Evolutionary conservation across 192 early-diverging fungal genomes (phyloP).

Genomic region (Umbelopsis ramanniana): DNA sequence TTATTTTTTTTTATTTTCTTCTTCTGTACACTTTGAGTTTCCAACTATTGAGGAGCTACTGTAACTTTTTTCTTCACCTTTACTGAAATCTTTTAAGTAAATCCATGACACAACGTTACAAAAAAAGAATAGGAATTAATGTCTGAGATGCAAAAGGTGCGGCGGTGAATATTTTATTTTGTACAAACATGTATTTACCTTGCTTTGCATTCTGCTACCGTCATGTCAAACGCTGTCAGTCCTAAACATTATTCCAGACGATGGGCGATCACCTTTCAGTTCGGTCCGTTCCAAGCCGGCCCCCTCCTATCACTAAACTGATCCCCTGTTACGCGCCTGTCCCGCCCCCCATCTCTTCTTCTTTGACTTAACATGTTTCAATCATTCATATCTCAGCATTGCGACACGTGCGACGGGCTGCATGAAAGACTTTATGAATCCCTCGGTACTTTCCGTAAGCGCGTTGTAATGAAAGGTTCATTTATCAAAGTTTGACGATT

Average conservation of each 20-base stretch:
- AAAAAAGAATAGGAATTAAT: neutral
- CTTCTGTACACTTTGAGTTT: conserved; percentile 15
- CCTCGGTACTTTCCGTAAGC: no score
- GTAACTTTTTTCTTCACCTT: conserved; percentile 9
- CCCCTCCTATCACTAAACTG: neutral
- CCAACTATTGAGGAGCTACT: conserved; percentile 9
- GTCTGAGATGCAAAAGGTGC: neutral
- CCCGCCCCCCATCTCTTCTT: neutral
- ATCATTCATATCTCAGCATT: neutral
- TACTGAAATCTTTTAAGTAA: neutral
- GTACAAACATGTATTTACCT: neutral
- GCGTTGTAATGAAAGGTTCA: no score
- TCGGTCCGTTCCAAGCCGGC: neutral
- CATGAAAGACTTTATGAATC: no score
- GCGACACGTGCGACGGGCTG: neutral
- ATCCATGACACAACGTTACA: neutral
- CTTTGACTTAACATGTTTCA: neutral
- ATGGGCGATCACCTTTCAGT: neutral
- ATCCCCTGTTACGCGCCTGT: neutral
- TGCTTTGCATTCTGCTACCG: neutral
- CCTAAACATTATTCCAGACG: neutral
- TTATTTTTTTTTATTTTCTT: conserved; percentile 14
- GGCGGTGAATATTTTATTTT: neutral
- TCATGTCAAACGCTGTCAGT: neutral
- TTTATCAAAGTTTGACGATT: no score